Evolutionary conservation across 1,284 basidiomycete species (phyloP).

Genomic region (Flammula alnicola): DNA sequence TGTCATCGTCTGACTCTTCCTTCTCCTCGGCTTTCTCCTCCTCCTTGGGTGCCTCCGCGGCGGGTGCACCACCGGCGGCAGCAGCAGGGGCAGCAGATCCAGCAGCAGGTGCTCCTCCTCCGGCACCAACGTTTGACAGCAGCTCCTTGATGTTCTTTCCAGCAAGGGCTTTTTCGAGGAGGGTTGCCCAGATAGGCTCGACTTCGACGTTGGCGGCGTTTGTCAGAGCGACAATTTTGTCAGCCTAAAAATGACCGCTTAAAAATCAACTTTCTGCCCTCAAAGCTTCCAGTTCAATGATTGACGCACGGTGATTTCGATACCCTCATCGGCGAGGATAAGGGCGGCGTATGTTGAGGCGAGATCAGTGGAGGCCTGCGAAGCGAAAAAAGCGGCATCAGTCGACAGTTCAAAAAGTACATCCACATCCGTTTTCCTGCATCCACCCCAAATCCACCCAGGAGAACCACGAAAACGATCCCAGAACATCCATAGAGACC

Average conservation of each 20-base stretch:
- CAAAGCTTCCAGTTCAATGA: neutral
- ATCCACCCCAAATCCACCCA: constrained; percentile 36
- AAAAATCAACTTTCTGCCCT: too few relatives aligned
- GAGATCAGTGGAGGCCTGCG: constrained; percentile 70
- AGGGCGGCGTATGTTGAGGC: constrained; percentile 92
- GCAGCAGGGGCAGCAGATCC: constrained; percentile 61
- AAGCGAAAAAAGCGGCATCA: constrained; percentile 14
- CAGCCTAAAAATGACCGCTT: constrained; percentile 62
- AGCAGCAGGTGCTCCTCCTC: constrained; percentile 79
- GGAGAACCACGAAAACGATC: constrained; percentile 19
- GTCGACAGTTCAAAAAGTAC: constrained; percentile 20
- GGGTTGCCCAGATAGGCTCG: constrained; percentile 97
- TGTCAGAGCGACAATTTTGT: constrained; percentile 89
- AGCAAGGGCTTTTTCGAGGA: constrained; percentile 97
- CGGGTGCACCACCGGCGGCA: constrained; percentile 64
- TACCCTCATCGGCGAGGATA: constrained; percentile 95
- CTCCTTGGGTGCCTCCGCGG: constrained; percentile 64
- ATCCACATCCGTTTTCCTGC: constrained; percentile 20
- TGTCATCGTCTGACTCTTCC: constrained; percentile 91
- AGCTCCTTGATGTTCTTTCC: constrained; percentile 98
- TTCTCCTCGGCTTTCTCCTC: constrained; percentile 88
- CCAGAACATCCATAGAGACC: neutral
- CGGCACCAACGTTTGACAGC: constrained; percentile 88
- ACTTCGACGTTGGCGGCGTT: constrained; percentile 84
- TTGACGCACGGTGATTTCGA: constrained; percentile 92